Evolutionary conservation across 768 basidiomycete species (phyloP).

Genomic region (Rickenella mellea): DNA sequence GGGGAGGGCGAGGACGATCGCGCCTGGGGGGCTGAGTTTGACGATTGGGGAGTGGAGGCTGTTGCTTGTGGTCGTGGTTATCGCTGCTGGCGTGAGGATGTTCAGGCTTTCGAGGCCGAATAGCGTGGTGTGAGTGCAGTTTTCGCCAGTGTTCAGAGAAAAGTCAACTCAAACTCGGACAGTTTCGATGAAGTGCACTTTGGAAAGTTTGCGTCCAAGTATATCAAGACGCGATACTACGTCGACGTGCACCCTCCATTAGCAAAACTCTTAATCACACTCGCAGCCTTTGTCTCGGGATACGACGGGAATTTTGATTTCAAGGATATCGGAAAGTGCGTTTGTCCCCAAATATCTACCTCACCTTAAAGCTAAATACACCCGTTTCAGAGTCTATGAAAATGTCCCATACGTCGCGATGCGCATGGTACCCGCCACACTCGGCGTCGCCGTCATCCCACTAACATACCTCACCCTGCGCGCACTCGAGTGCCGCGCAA

Average conservation of each 20-base stretch:
- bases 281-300: constrained; percentile 79
- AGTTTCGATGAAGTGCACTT: constrained; percentile 99
- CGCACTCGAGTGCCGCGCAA: constrained; percentile 82
- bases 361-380: constrained; percentile 2
- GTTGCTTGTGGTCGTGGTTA: constrained; percentile 49
- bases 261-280: constrained; percentile 90
- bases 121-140: constrained; percentile 77
- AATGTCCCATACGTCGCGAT: constrained; percentile 92
- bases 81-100: constrained; percentile 76
- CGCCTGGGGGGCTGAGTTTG: constrained; percentile 55
- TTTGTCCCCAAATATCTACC: not conserved
- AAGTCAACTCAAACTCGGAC: not conserved
- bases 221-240: constrained; percentile 87
- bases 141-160: not conserved
- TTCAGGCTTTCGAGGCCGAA: constrained; percentile 79
- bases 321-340: constrained; percentile 92
- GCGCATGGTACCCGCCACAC: constrained; percentile 86
- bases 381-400: constrained; percentile 55
- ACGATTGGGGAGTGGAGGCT: constrained; percentile 72
- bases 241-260: constrained; percentile 97
- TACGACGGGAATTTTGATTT: constrained; percentile 95
- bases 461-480: constrained; percentile 91
- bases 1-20: constrained; percentile 31
- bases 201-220: constrained; percentile 91
- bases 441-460: constrained; percentile 87